Conservation (phyloP, 768 basidiomycete genomes). For the Macrocybe gigantea region DNA sequence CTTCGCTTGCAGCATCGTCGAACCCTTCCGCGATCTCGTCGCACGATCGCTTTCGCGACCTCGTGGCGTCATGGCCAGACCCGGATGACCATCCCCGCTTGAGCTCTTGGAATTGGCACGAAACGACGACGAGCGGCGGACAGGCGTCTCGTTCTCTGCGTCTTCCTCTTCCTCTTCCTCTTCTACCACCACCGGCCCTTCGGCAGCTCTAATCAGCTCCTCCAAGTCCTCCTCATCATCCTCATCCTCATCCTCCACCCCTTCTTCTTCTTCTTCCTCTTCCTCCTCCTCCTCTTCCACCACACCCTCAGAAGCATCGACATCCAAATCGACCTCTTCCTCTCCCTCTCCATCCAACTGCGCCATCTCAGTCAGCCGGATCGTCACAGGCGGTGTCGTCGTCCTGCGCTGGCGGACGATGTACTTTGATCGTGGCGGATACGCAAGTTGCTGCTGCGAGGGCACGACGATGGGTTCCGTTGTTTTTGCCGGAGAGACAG, state of each 20-base stretch:
- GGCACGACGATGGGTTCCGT: slow-evolving; percentile 17
- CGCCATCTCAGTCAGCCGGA: neutral
- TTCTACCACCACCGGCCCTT: slow-evolving; percentile 15
- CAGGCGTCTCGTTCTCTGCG: slow-evolving; percentile 25
- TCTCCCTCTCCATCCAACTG: too few species aligned
- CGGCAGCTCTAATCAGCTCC: slow-evolving; percentile 13
- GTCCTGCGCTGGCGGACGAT: slow-evolving; percentile 1
- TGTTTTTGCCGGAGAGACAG: too few species aligned
- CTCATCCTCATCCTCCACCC: slow-evolving; percentile 19
- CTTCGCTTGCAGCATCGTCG: too few species aligned
- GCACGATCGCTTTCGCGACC: slow-evolving; percentile 17
- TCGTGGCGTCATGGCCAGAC: neutral
- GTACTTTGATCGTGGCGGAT: slow-evolving; percentile 2
- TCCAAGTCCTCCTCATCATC: slow-evolving; percentile 18
- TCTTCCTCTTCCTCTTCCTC: slow-evolving; percentile 22
- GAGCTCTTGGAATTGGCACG: slow-evolving; percentile 4
- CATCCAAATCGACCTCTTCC: too few species aligned
- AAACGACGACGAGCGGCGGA: slow-evolving; percentile 22
- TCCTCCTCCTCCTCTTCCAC: slow-evolving; percentile 2
- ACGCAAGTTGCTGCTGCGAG: slow-evolving; percentile 6
- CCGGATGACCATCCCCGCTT: too few species aligned
- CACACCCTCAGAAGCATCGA: too few species aligned
- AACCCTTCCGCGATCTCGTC: slow-evolving; percentile 14
- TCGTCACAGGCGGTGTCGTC: slow-evolving; percentile 1
- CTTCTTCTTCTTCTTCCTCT: slow-evolving; percentile 8